phyloP scores from a whole-genome alignment of 2,329 filamentous ascomycete genomes.

The Colletotrichum abscissum region DNA sequence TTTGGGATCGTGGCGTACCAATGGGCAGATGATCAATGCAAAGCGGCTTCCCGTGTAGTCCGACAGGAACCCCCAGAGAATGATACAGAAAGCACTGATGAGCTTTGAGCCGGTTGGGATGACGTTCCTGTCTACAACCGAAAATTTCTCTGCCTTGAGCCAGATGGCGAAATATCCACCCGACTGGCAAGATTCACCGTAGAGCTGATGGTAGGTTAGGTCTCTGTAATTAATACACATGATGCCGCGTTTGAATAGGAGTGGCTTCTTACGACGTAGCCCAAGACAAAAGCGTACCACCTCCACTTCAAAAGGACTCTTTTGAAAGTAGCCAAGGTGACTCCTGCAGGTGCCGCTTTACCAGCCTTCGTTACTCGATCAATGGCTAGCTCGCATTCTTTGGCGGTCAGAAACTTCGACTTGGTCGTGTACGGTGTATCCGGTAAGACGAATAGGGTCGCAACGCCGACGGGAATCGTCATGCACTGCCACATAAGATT shows the following conservation, averaged over 20 bases:
- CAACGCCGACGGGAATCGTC: constrained; percentile 37
- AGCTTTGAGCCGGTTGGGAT: constrained; percentile 40
- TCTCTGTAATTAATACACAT: not conserved
- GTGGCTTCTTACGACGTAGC: constrained; percentile 33
- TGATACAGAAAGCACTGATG: constrained; percentile 36
- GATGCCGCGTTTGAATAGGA: not conserved
- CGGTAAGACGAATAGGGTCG: constrained; percentile 25
- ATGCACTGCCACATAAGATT: constrained; percentile 29
- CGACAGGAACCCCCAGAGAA: constrained; percentile 39
- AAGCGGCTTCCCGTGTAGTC: constrained; percentile 34
- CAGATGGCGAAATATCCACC: constrained; percentile 39
- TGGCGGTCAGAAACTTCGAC: constrained; percentile 9
- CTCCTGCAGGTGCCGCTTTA: constrained; percentile 28
- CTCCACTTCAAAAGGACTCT: constrained; percentile 35
- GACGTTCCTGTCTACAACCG: constrained; percentile 39
- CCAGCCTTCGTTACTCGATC: constrained; percentile 28
- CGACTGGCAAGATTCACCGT: constrained; percentile 21
- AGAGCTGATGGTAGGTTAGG: constrained; percentile 13
- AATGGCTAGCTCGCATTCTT: constrained; percentile 26
- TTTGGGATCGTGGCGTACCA: not conserved
- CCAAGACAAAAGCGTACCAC: constrained; percentile 37
- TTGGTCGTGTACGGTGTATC: constrained; percentile 27
- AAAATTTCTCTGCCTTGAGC: constrained; percentile 41
- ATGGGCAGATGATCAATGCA: constrained; percentile 6
- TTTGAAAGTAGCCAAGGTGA: constrained; percentile 36